phyloP scores from a whole-genome alignment of 1,139 yeast species.

The Sugiyamaella pinicola region DNA sequence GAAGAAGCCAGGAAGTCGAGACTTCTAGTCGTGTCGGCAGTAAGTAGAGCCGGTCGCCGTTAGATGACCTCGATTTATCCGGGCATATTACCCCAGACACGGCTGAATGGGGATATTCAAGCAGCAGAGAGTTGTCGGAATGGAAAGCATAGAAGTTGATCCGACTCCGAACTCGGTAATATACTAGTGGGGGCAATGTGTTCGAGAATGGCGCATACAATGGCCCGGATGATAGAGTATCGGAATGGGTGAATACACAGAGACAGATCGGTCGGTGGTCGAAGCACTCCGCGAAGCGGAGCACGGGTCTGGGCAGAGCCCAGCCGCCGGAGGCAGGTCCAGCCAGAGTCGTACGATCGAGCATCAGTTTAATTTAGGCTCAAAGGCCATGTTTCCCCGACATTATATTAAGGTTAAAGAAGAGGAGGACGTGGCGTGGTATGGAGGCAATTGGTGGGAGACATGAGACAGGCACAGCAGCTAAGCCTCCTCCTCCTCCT shows the following conservation, averaged over 20 bases:
- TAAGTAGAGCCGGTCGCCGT: too few species aligned
- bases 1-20: too few species aligned
- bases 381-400: background rate
- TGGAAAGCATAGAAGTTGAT: background rate
- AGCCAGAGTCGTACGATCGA: background rate
- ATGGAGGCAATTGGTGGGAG: background rate
- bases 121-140: background rate
- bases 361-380: conserved; percentile 1
- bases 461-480: too few species aligned
- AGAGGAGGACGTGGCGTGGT: background rate
- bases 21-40: too few species aligned
- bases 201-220: too few species aligned
- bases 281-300: background rate
- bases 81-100: background rate
- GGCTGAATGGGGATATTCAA: background rate
- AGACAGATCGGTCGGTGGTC: too few species aligned
- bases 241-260: too few species aligned
- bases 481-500: too few species aligned
- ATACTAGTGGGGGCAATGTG: background rate
- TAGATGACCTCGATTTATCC: background rate
- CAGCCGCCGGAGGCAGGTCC: background rate
- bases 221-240: too few species aligned
- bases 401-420: background rate
- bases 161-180: background rate
- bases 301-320: background rate